Evolutionary conservation across 2,329 filamentous ascomycete genomes (phyloP).

Genomic region (Aureobasidium sp.): DNA sequence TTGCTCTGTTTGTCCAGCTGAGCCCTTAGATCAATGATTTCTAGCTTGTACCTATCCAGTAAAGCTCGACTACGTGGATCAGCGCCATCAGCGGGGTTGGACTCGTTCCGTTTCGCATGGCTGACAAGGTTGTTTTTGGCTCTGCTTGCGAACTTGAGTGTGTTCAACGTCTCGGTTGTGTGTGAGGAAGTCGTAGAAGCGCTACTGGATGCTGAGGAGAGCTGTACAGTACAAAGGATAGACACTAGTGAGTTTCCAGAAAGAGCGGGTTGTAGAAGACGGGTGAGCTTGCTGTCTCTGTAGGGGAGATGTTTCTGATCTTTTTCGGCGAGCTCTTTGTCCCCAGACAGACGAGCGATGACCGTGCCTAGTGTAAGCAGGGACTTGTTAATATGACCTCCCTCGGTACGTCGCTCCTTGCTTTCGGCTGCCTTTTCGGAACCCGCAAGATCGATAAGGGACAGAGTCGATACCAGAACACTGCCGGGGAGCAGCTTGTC

Average conservation of each 20-base stretch:
- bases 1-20: conserved; percentile 81
- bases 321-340: conserved; percentile 50
- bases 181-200: conserved; percentile 64
- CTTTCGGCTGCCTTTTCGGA: conserved; percentile 93
- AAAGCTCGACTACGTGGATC: conserved; percentile 82
- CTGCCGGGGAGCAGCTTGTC: conserved; percentile 63
- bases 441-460: conserved; percentile 90
- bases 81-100: conserved; percentile 62
- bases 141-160: conserved; percentile 89
- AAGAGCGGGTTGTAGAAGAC: conserved; percentile 82
- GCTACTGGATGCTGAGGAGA: conserved; percentile 55
- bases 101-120: conserved; percentile 90
- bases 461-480: conserved; percentile 89
- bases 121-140: conserved; percentile 98
- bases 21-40: conserved; percentile 72
- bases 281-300: conserved; percentile 92
- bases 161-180: conserved; percentile 85
- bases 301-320: conserved; percentile 94
- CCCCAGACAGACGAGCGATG: conserved; percentile 82
- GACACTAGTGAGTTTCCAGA: conserved; percentile 92
- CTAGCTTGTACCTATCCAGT: conserved; percentile 85
- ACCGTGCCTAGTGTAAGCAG: conserved; percentile 90
- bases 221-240: conserved; percentile 93
- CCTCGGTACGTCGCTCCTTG: conserved; percentile 88
- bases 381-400: conserved; percentile 98